Evolutionary conservation across 805 yeast species (phyloP).

Genomic region (Helenozyma rhizophorensis): DNA sequence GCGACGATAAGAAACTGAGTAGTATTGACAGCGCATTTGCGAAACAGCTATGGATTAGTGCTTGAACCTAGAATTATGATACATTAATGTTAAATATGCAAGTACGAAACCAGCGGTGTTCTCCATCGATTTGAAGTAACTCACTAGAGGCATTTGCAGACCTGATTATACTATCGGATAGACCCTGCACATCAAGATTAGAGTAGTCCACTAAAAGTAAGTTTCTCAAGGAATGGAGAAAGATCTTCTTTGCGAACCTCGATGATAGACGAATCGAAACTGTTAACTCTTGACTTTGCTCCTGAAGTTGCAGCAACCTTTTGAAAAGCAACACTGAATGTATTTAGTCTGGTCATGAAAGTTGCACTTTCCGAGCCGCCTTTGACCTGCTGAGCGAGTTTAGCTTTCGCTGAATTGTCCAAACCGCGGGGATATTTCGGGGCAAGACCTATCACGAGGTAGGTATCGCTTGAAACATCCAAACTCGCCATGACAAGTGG

Average conservation of each 20-base stretch:
- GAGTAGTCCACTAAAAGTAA: slow-evolving; percentile 65
- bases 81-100: too few relatives aligned
- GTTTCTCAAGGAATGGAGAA: slow-evolving; percentile 77
- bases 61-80: too few relatives aligned
- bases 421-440: slow-evolving; percentile 65
- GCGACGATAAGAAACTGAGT: too few relatives aligned
- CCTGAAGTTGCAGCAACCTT: slow-evolving; percentile 79
- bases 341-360: slow-evolving; percentile 54
- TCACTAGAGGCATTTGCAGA: too few relatives aligned
- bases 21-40: too few relatives aligned
- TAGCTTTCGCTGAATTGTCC: slow-evolving; percentile 32
- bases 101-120: too few relatives aligned
- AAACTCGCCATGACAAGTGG: slow-evolving; percentile 87
- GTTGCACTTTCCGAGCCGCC: slow-evolving; percentile 35
- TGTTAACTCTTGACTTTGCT: slow-evolving; percentile 86
- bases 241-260: slow-evolving; percentile 87
- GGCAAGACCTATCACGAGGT: slow-evolving; percentile 84
- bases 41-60: too few relatives aligned
- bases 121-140: too few relatives aligned
- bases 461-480: slow-evolving; percentile 69
- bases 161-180: too few relatives aligned
- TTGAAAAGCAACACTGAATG: slow-evolving; percentile 89
- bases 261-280: slow-evolving; percentile 90
- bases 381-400: slow-evolving; percentile 19
- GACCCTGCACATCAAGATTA: too few relatives aligned